Evolutionary conservation across 768 basidiomycete species (phyloP), one percentile per base, ranked within the genome.

Genomic region (Tremella yokohamensis): DNA sequence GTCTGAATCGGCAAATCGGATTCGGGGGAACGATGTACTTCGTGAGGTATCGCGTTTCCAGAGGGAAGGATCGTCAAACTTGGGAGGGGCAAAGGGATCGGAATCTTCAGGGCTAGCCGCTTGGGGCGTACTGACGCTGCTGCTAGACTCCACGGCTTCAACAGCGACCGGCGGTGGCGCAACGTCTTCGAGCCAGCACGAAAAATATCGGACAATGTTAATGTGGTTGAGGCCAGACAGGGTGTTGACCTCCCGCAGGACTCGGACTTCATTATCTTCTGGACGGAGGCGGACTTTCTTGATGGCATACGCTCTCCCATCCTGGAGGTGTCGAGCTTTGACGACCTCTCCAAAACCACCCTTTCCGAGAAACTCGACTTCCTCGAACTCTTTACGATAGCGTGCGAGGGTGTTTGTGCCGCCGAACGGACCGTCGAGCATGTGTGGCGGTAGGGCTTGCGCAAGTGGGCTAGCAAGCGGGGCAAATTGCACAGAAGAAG

Each of bases 311-410:
- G 67, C 66, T 40, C 88, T 81, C 11, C 81, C 83, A 70, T 96
- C 92, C 19, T 93, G 85, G 79, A 85, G 88, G 69, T 94, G 91
- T 47, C 86, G 82, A 2, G 91, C 92, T 73, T 96, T 96, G 26
- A 96, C 90, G 0, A 96, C 91, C n/a, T 89, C 88, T 0, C 91
- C 91, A 74, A 90, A 94, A 0, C 77, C 90, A 0, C 92, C 92
- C 70, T 87, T 87, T 0, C 91, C 91, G 68, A 94, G 70, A 29
- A 90, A 79, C 70, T 94, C 92, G 8, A 96, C 78, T 72, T 94
- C 91, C 69, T 93, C 90, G 85, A 89, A 97, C 65, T 97, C 92
- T 54, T 89, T 87, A 67, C 89, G 88, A 84, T 90, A 97, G 58
- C 92, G 29, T 34, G 29, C 29, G 11, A 34, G 29, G 29, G 29